Conservation (phyloP, 495 filamentous ascomycete genomes). For the Umbilicaria muhlenbergii region DNA sequence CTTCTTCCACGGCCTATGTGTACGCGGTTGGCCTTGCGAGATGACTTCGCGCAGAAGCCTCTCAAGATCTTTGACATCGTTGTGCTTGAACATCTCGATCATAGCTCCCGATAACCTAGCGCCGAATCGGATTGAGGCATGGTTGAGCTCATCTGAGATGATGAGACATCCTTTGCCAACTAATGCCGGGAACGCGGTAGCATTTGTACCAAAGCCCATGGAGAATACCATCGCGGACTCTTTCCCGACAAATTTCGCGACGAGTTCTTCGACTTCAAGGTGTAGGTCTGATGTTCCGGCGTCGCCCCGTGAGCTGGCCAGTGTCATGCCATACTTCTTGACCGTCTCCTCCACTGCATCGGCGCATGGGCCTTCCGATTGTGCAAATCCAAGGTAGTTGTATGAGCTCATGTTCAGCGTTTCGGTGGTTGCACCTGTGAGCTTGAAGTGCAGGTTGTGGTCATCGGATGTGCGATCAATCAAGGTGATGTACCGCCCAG, state of each 20-base stretch:
- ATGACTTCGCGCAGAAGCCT: slow-evolving; percentile 74
- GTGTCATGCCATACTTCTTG: slow-evolving; percentile 67
- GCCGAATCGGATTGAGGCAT: slow-evolving; percentile 91
- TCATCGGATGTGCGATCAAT: slow-evolving; percentile 78
- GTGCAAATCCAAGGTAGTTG: slow-evolving; percentile 97
- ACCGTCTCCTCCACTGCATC: slow-evolving; percentile 79
- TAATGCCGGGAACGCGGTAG: slow-evolving; percentile 75
- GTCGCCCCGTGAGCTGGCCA: slow-evolving; percentile 68
- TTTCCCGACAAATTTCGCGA: slow-evolving; percentile 88
- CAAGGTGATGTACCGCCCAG: slow-evolving; percentile 83
- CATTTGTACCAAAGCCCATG: slow-evolving; percentile 95
- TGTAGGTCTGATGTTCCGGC: slow-evolving; percentile 77
- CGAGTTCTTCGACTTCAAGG: slow-evolving; percentile 71
- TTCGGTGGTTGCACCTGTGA: slow-evolving; percentile 83
- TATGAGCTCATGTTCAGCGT: slow-evolving; percentile 98
- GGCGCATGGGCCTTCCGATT: slow-evolving; percentile 93
- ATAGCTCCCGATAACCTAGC: slow-evolving; percentile 87
- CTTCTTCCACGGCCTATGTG: slow-evolving; percentile 97
- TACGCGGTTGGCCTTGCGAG: slow-evolving; percentile 89
- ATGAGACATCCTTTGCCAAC: slow-evolving; percentile 84
- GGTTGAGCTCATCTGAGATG: slow-evolving; percentile 94
- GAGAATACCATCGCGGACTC: slow-evolving; percentile 91
- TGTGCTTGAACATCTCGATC: slow-evolving; percentile 93
- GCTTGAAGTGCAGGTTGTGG: slow-evolving; percentile 73
- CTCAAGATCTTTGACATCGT: slow-evolving; percentile 83